Base-by-base conservation (phyloP, 2,329 filamentous ascomycete species). In the Westerdykella aurantiaca region DNA sequence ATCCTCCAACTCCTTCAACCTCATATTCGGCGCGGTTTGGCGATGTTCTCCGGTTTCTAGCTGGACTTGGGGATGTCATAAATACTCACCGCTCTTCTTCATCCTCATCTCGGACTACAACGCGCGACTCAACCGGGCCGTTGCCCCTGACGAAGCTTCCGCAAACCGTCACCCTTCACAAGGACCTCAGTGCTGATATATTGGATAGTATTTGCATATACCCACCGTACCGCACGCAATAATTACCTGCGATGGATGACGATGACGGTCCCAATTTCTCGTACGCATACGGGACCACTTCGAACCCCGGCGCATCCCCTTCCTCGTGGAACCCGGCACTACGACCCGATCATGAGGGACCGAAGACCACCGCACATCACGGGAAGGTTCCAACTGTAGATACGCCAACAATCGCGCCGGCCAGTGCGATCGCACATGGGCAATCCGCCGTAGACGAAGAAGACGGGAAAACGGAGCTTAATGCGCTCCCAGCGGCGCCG, bases 251-350 rank as follows among this genome's bases (percentile, higher is more conserved):
- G 53, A 68, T 67, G 63, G 61, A 61, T 34, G 43, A 58, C 51
- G 61, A 66, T 23, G 58, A 58, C 49, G 64, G 53, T 17, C 67
- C 68, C 44, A 64, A 70, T 54, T 69, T 67, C 52, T 64, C 66
- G 39, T 66, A 66, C 56, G 69, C 69, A 39, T 67, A 60, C 51
- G 53, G 52, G 34, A 57, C 55, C 45, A 47, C 50, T 14, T 47
- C 55, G 40, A 43, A 56, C 14, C 41, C 53, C 23, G 44, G 52
- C 3, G 35, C 53, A 16, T 43, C 51, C 12, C 42, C 70, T 42
- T 29, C 25, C 11, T 71, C 72, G 16, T 80, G 78, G 78, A 76
- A 81, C 67, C 77, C 78, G 37, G 77, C 78, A 16, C 61, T 77
- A 47, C 67, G 74, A 56, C 70, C 72, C 31, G 70, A 78, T 44